Evolutionary conservation across 345 rosid species (phyloP), one percentile per base, ranked within the genome.

Genomic region (Citrus sinensis): DNA sequence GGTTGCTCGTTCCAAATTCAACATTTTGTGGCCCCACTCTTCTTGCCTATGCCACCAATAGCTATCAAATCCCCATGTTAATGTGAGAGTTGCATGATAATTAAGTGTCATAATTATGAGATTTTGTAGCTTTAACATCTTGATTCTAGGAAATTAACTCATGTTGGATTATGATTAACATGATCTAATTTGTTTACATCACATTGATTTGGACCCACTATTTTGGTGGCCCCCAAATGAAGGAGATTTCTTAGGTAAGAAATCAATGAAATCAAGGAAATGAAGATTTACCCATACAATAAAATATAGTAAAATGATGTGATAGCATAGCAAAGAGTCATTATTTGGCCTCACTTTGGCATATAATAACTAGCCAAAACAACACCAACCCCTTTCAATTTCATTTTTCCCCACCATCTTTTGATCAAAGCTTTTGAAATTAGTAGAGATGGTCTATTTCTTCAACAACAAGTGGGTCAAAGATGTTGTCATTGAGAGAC

Each of bases 381-480:
- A 42, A 61, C 81, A 81, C 86, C 85, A 67, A 62, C 83, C 79
- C 71, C 74, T 71, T 6, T 75, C 69, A 80, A 79, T 69, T 68
- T 78, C 67, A 75, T 66, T 49, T 35, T 35, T 22, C 40, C 62
- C 42, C 24, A 46, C 66, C 34, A 67, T 34, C 46, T 34, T 76
- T 25, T 49, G 58, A 73, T 76, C 42, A 9, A 8, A 30, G 24
- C 34, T 65, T 16, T 70, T 51, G 64, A 49, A 77, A 62, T 20
- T 7, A 27, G 54, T 55, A 80, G 75, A 80, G 85, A 80, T 79
- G 25, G 87, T 82, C 91, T 64, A 78, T 85, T 85, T 73, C 77
- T 85, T 82, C 83, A 89, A 85, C 85, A 78, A 81, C 88, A 78
- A 51, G 91, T 85, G 87, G 90, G 87, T 86, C 87, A 88, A 82